Evolutionary conservation across 345 rosid species (phyloP).

Genomic region (Nasturtium officinale): DNA sequence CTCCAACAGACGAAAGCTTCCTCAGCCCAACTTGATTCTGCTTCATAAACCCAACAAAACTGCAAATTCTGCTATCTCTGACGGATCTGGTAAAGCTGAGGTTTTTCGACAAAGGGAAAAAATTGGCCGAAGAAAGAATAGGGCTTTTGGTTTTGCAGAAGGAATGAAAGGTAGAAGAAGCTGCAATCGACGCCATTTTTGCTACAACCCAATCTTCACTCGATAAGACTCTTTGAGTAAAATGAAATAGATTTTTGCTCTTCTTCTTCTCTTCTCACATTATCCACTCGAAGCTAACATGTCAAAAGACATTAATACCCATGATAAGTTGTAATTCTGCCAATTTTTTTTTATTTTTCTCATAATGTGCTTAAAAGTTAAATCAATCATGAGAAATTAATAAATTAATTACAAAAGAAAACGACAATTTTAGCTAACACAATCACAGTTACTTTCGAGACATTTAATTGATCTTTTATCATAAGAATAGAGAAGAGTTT

Average conservation of each 20-base stretch:
- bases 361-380: background rate
- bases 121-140: conserved; percentile 38
- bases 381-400: background rate
- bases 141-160: conserved; percentile 27
- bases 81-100: conserved; percentile 43
- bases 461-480: too few relatives aligned
- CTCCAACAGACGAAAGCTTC: conserved; percentile 55
- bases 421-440: too few relatives aligned
- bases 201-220: conserved; percentile 17
- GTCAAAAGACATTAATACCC: conserved; percentile 24
- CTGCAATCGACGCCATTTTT: conserved; percentile 54
- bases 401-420: background rate
- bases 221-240: conserved; percentile 30
- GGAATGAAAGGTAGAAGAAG: conserved; percentile 45
- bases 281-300: conserved; percentile 19
- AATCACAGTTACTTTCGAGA: background rate
- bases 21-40: conserved; percentile 28
- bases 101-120: conserved; percentile 27
- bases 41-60: conserved; percentile 37
- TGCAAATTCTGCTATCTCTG: conserved; percentile 20
- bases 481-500: too few relatives aligned
- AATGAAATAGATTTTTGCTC: background rate
- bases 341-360: background rate
- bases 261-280: conserved; percentile 1
- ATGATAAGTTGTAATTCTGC: background rate